Percentiles rank a stretch among this genome's conserved stretches.
phyloP scores from a whole-genome alignment of 1,284 basidiomycete genomes.

The Golubevia sp. region DNA sequence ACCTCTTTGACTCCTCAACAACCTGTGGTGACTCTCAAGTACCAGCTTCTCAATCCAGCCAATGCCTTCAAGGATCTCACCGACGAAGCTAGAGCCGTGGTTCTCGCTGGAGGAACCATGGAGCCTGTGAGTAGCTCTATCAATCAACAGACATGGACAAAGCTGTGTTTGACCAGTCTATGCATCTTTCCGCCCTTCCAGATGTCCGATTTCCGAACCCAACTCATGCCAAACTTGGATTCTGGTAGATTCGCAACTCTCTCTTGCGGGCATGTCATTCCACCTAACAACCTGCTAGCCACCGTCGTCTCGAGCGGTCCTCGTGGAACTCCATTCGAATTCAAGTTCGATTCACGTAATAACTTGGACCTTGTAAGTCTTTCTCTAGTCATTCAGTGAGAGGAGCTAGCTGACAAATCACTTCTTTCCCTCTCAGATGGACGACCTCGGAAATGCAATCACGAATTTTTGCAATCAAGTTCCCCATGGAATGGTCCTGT shows the following conservation, averaged over 20 bases:
- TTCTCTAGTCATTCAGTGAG: background rate
- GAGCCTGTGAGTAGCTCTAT: conserved; percentile 72
- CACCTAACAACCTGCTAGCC: conserved; percentile 76
- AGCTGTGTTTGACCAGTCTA: no score
- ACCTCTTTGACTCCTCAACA: background rate
- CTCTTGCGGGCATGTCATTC: conserved; percentile 92
- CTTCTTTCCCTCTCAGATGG: conserved; percentile 66
- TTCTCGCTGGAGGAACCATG: conserved; percentile 96
- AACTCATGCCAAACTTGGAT: conserved; percentile 77
- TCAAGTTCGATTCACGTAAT: conserved; percentile 79
- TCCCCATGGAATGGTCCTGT: conserved; percentile 87
- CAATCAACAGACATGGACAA: no score
- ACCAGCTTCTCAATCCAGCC: conserved; percentile 91
- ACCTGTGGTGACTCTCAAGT: conserved; percentile 73
- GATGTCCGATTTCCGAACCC: conserved; percentile 85
- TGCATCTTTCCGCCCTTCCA: conserved; percentile 62
- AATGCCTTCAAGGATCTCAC: conserved; percentile 83
- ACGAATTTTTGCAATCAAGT: conserved; percentile 78
- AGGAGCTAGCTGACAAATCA: background rate
- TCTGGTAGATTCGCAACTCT: conserved; percentile 74
- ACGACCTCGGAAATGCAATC: conserved; percentile 82
- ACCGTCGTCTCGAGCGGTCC: conserved; percentile 80
- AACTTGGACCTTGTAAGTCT: conserved; percentile 71
- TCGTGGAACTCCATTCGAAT: conserved; percentile 75
- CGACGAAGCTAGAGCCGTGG: conserved; percentile 76